A percentile compares a stretch with the other conserved stretches of the same genome.
phyloP scores from a whole-genome alignment of 176 grass and related monocot genomes.

The Metroxylon sagu region DNA sequence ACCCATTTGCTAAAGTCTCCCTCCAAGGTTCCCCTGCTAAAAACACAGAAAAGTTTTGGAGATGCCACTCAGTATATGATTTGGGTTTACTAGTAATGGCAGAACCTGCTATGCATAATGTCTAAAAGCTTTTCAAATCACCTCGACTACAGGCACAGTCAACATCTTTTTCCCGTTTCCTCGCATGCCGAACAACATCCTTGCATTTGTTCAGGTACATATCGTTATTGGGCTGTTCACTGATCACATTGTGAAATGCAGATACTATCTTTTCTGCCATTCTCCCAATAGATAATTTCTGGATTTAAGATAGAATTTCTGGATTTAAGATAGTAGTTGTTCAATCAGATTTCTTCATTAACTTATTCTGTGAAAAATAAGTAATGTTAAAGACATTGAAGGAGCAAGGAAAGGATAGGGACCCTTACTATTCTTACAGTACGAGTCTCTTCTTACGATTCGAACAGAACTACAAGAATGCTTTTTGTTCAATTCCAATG shows the following conservation, averaged over 20 bases:
- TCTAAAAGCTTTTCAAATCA: conserved; percentile 22
- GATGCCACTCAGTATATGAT: conserved; percentile 7
- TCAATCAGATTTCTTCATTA: conserved; percentile 17
- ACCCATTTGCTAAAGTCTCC: conserved; percentile 51
- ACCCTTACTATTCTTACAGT: conserved; percentile 78
- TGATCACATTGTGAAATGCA: conserved; percentile 53
- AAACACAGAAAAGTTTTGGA: conserved; percentile 34
- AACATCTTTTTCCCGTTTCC: conserved; percentile 80
- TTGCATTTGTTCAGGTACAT: conserved; percentile 73
- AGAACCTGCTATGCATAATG: background rate
- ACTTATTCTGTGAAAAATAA: background rate
- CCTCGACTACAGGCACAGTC: conserved; percentile 54
- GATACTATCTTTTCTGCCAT: conserved; percentile 82
- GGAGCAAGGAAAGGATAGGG: background rate
- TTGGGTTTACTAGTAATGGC: background rate
- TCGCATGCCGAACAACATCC: conserved; percentile 40
- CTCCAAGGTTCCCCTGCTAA: conserved; percentile 58
- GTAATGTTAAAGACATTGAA: conserved; percentile 6
- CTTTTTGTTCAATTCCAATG: conserved; percentile 88
- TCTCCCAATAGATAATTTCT: conserved; percentile 85
- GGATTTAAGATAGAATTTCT: no score
- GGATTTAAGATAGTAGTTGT: conserved; percentile 10
- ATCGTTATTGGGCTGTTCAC: conserved; percentile 49
- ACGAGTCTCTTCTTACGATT: conserved; percentile 70
- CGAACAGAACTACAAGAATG: conserved; percentile 60